Base-by-base conservation (phyloP, 768 basidiomycete genomes). In the Leucosporidium yakuticum region DNA sequence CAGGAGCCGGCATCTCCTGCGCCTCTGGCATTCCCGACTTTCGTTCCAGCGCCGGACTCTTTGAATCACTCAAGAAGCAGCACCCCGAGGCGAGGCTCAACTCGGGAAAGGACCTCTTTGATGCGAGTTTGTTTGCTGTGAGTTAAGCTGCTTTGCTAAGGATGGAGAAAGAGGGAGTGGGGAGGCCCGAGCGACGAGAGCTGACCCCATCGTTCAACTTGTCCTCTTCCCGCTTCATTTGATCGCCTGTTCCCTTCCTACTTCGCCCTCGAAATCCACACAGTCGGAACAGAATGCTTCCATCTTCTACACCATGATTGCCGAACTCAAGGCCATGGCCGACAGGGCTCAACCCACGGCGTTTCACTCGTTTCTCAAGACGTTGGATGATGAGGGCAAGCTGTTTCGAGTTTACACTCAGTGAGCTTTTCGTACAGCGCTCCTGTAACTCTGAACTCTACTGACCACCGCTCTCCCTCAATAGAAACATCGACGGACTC, bases 11-110 rank as follows among this genome's bases (percentile, higher is more conserved):
- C 56, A 89, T 93, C 65, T 91, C 90, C 67, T 89, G 91, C 17
- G 84, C 86, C 49, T 88, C 90, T 57, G 89, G 90, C 21, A 93
- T 94, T 55, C 91, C 92, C 39, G 92, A 93, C 79, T 94, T 95
- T 77, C 81, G 91, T 73, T 91, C 90, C 17, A 78, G 86, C 21
- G 85, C 87, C 64, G 91, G 91, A 34, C 80, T 93, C 32, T 94
- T 93, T 77, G 85, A 87, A 74, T 83, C 84, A 25, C 79, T 90
- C 70, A 91, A 88, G 77, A 83, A 86, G 73, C 88, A 88, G 74
- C 88, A 92, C 77, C 87, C 88, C 0, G 84, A 84, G 66, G 87
- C 88, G 71, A 80, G 81, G 27, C 80, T 91, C 77, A 81, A 84
- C 48, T 88, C 87, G 6, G 89, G 91, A 3, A 91, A 87, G 77